Evolutionary conservation across 2,329 filamentous ascomycete genomes (phyloP).

Genomic region (Aspergillus sp.): DNA sequence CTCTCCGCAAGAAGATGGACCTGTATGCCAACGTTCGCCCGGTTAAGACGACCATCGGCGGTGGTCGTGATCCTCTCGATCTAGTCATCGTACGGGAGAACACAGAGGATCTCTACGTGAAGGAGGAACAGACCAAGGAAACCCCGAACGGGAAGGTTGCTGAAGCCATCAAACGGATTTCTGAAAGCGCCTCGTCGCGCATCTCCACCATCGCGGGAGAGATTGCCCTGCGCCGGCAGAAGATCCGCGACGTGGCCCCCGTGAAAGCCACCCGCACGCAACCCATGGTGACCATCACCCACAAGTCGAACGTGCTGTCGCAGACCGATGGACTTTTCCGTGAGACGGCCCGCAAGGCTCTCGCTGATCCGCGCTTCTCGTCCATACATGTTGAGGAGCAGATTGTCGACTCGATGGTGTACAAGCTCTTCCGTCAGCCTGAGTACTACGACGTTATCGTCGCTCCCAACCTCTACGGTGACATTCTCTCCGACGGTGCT

Average conservation of each 20-base stretch:
- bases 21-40: constrained; percentile 97
- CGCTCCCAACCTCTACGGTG: constrained; percentile 93
- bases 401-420: constrained; percentile 98
- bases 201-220: constrained; percentile 93
- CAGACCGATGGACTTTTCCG: constrained; percentile 97
- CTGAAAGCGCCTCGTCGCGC: constrained; percentile 70
- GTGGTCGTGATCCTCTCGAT: constrained; percentile 60
- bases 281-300: constrained; percentile 87
- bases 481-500: constrained; percentile 91
- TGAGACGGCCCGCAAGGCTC: constrained; percentile 63
- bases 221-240: constrained; percentile 79
- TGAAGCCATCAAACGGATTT: constrained; percentile 96
- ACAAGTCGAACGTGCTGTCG: constrained; percentile 95
- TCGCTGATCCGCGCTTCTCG: constrained; percentile 58
- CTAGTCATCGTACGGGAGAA: constrained; percentile 98
- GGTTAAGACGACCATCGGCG: constrained; percentile 71
- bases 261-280: constrained; percentile 47
- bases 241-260: constrained; percentile 56
- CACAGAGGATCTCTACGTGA: constrained; percentile 97
- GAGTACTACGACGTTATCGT: constrained; percentile 96
- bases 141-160: constrained; percentile 70
- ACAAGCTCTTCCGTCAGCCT: constrained; percentile 97
- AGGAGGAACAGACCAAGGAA: constrained; percentile 81
- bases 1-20: constrained; percentile 86
- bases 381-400: constrained; percentile 77